Evolutionary conservation across 2,329 filamentous ascomycete species (phyloP).

Genomic region (Cladosporium colombiae): DNA sequence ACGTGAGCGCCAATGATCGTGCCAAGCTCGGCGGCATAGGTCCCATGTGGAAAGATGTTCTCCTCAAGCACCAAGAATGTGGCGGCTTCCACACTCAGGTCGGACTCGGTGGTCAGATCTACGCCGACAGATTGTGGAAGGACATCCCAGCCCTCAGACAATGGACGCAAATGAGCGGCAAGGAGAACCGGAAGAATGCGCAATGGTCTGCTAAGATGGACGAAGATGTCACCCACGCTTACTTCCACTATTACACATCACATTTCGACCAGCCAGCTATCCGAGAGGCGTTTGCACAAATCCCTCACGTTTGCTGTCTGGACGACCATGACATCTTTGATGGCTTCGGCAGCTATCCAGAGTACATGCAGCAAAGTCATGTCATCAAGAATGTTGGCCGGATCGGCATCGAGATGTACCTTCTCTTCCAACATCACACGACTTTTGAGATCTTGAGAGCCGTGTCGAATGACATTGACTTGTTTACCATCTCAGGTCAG

Average conservation of each 20-base stretch:
- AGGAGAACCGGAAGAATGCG: slow-evolving; percentile 87
- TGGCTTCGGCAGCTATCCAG: slow-evolving; percentile 93
- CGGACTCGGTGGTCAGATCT: slow-evolving; percentile 91
- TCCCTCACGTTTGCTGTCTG: slow-evolving; percentile 87
- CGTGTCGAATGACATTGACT: slow-evolving; percentile 80
- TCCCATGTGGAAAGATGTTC: slow-evolving; percentile 98
- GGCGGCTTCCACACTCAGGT: slow-evolving; percentile 94
- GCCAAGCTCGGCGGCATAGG: slow-evolving; percentile 83
- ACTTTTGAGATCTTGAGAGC: slow-evolving; percentile 91
- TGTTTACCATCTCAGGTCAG: slow-evolving; percentile 95
- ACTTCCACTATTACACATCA: slow-evolving; percentile 98
- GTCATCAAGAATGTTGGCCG: slow-evolving; percentile 98
- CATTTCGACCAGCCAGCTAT: slow-evolving; percentile 97
- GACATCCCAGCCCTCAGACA: slow-evolving; percentile 92
- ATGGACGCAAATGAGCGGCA: slow-evolving; percentile 90
- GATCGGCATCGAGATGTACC: slow-evolving; percentile 94
- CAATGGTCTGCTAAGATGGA: slow-evolving; percentile 93
- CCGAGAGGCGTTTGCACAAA: slow-evolving; percentile 94
- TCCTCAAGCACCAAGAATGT: slow-evolving; percentile 95
- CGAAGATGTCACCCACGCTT: slow-evolving; percentile 92
- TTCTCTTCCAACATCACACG: slow-evolving; percentile 97
- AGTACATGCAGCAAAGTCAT: slow-evolving; percentile 96
- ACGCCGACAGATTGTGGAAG: slow-evolving; percentile 93
- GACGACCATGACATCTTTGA: slow-evolving; percentile 99
- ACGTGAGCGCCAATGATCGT: slow-evolving; percentile 82